Percentiles rank a stretch among this genome's conserved stretches.
These are phyloP conservation scores for Aspergillus proliferans DNA, from an alignment of 2,329 filamentous ascomycete species.

Conservation along the genomic window DNA sequence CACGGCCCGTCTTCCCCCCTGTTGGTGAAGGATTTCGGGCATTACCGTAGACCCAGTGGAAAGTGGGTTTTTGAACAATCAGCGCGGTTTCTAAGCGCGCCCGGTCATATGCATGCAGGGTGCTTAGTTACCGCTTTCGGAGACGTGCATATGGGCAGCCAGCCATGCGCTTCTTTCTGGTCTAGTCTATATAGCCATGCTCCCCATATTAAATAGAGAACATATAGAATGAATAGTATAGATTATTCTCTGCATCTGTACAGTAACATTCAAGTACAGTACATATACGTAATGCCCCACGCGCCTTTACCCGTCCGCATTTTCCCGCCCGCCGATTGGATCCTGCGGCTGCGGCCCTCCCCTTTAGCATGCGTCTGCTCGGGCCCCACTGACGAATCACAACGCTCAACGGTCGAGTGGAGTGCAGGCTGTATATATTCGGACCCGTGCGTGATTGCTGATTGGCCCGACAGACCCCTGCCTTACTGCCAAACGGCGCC, in stretches of 20 bases:
- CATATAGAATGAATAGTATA: too few species aligned
- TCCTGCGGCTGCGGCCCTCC: background rate
- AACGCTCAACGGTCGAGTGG: background rate
- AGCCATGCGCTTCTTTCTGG: too few species aligned
- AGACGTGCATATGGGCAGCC: background rate
- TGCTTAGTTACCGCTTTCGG: background rate
- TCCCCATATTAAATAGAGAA: too few species aligned
- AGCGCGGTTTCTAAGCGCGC: background rate
- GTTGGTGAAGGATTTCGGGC: slow-evolving; percentile 11
- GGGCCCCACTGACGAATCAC: background rate
- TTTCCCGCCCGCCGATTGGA: background rate
- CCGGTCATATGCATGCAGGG: background rate
- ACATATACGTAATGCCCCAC: background rate
- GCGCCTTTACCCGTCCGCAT: slow-evolving; percentile 21
- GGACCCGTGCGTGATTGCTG: background rate
- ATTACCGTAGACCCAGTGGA: slow-evolving; percentile 13
- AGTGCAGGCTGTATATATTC: background rate
- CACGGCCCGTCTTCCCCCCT: slow-evolving; percentile 16
- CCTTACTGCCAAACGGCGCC: slow-evolving; percentile 12
- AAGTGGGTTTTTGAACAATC: background rate
- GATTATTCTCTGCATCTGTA: too few species aligned
- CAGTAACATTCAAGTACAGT: too few species aligned
- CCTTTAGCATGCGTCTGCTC: background rate
- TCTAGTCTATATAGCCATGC: too few species aligned
- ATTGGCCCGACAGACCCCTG: background rate